These are phyloP conservation scores for Singerocomus inundabilis DNA, from an alignment of 1,284 basidiomycete species.

Conservation along the genomic window DNA sequence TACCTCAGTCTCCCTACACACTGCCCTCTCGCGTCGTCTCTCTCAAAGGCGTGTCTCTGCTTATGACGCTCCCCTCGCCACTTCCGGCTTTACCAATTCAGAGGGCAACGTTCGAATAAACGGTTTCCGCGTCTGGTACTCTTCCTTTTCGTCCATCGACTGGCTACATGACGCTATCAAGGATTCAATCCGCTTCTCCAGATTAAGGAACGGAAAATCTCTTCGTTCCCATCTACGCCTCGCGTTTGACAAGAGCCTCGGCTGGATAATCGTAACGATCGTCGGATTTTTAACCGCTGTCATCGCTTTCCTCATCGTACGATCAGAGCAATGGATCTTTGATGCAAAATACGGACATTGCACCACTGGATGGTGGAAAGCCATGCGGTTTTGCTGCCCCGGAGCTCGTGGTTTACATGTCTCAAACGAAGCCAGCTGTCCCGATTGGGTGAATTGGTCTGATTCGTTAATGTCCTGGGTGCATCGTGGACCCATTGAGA, in stretches of 20 bases:
- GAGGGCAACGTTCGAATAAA: slow-evolving; percentile 69
- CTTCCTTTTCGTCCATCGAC: slow-evolving; percentile 80
- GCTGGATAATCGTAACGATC: slow-evolving; percentile 90
- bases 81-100: slow-evolving; percentile 31
- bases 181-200: slow-evolving; percentile 77
- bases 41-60: slow-evolving; percentile 65
- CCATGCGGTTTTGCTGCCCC: slow-evolving; percentile 83
- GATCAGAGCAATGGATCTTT: slow-evolving; percentile 89
- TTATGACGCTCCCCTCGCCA: slow-evolving; percentile 57
- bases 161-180: slow-evolving; percentile 95
- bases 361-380: slow-evolving; percentile 63
- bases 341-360: slow-evolving; percentile 94
- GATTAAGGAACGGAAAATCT: slow-evolving; percentile 66
- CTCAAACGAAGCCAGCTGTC: slow-evolving; percentile 48
- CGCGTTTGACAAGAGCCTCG: slow-evolving; percentile 77
- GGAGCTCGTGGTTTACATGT: slow-evolving; percentile 30
- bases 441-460: slow-evolving; percentile 78
- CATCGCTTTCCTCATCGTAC: slow-evolving; percentile 85
- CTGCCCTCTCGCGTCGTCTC: slow-evolving; percentile 31
- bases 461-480: slow-evolving; percentile 39
- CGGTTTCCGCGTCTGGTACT: slow-evolving; percentile 91
- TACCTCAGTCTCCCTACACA: slow-evolving; percentile 18
- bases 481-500: slow-evolving; percentile 23
- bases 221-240: slow-evolving; percentile 71
- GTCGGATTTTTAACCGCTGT: slow-evolving; percentile 83